Evolutionary conservation across 2,329 filamentous ascomycete genomes (phyloP).

Genomic region (Fusarium poae): DNA sequence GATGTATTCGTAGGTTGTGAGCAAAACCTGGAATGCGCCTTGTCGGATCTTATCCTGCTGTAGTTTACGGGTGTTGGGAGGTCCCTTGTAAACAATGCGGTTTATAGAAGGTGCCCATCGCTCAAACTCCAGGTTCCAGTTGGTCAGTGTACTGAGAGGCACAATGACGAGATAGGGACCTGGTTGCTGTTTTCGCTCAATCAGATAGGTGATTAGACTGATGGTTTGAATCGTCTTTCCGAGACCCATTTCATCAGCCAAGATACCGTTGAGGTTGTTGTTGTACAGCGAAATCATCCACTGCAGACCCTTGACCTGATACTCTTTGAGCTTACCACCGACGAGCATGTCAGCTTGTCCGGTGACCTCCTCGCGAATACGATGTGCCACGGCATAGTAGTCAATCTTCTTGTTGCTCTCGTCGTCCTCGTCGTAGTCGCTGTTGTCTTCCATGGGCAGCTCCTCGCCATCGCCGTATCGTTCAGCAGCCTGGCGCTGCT

Average conservation of each 20-base stretch:
- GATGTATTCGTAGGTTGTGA: conserved; percentile 99
- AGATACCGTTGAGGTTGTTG: conserved; percentile 99
- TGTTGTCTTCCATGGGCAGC: conserved; percentile 70
- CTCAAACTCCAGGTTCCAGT: conserved; percentile 99
- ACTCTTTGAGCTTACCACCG: conserved; percentile 94
- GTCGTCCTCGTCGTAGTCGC: conserved; percentile 75
- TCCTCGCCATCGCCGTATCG: conserved; percentile 77
- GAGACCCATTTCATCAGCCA: conserved; percentile 99
- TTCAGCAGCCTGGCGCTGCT: conserved; percentile 86
- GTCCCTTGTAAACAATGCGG: conserved; percentile 96
- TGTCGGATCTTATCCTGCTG: conserved; percentile 95
- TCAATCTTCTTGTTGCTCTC: conserved; percentile 87
- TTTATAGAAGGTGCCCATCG: conserved; percentile 94
- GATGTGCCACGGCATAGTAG: conserved; percentile 98
- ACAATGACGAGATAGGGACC: conserved; percentile 98
- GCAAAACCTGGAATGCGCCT: conserved; percentile 93
- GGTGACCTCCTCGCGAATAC: conserved; percentile 91
- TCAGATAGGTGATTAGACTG: conserved; percentile 95
- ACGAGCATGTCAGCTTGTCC: conserved; percentile 87
- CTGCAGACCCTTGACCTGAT: conserved; percentile 97
- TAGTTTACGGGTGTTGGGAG: conserved; percentile 86
- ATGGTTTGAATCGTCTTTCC: conserved; percentile 99
- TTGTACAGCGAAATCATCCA: conserved; percentile 99
- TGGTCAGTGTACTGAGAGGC: conserved; percentile 94
- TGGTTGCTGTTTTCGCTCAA: conserved; percentile 91